Conservation (phyloP, 352 stramenopile species). For the Pythium apleroticum region DNA sequence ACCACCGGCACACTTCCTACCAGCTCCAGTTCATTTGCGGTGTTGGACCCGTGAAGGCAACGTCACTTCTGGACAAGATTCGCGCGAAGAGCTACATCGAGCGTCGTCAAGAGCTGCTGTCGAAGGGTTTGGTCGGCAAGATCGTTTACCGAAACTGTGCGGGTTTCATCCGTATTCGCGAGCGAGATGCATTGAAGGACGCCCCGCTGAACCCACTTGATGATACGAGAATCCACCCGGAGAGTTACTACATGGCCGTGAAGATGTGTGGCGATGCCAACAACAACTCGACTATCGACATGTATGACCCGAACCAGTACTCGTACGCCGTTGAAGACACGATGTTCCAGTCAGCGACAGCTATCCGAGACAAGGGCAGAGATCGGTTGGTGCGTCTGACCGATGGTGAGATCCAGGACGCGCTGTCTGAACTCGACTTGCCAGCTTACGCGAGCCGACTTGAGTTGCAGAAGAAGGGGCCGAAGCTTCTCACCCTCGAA, state of each 20-base stretch:
- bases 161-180: constrained; percentile 86
- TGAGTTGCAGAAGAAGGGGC: constrained; percentile 89
- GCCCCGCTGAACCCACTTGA: constrained; percentile 83
- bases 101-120: constrained; percentile 82
- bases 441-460: constrained; percentile 81
- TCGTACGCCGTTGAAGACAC: constrained; percentile 90
- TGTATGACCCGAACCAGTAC: constrained; percentile 91
- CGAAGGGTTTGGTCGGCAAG: constrained; percentile 80
- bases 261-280: constrained; percentile 91
- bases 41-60: constrained; percentile 80
- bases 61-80: constrained; percentile 79
- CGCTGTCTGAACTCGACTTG: constrained; percentile 84
- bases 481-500: constrained; percentile 83
- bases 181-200: constrained; percentile 83
- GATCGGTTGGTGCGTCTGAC: constrained; percentile 28
- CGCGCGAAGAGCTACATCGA: constrained; percentile 86
- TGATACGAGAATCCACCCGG: constrained; percentile 86
- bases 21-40: constrained; percentile 88
- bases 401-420: constrained; percentile 85
- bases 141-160: constrained; percentile 88
- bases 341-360: constrained; percentile 88
- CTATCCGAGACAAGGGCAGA: constrained; percentile 44
- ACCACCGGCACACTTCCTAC: constrained; percentile 87
- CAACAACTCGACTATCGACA: constrained; percentile 91
- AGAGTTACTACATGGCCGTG: constrained; percentile 92